Evolutionary conservation across 2,329 filamentous ascomycete species (phyloP).

Genomic region (Colletotrichum caudatum): DNA sequence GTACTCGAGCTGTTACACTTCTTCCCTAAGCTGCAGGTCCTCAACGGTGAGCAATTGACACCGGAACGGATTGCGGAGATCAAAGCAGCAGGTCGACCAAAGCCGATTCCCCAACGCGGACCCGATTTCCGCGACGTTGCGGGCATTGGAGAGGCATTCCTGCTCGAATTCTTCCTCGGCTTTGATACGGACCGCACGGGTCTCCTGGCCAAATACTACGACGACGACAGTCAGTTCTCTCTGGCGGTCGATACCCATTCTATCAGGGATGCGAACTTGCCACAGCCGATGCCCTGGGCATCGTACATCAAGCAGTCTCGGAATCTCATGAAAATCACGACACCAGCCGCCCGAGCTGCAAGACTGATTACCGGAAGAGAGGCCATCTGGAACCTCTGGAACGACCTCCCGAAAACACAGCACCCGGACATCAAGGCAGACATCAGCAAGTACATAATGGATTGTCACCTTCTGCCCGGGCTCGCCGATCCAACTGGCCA

Average conservation of each 20-base stretch:
- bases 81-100: conserved; percentile 62
- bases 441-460: conserved; percentile 81
- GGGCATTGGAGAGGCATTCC: conserved; percentile 79
- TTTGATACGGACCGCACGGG: conserved; percentile 79
- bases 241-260: conserved; percentile 75
- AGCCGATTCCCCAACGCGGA: conserved; percentile 71
- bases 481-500: conserved; percentile 77
- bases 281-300: conserved; percentile 71
- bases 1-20: conserved; percentile 78
- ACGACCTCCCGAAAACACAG: conserved; percentile 75
- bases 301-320: conserved; percentile 82
- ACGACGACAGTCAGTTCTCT: conserved; percentile 80
- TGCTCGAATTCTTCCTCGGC: conserved; percentile 77
- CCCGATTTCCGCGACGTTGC: conserved; percentile 81
- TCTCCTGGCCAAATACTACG: conserved; percentile 78
- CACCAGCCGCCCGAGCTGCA: conserved; percentile 69
- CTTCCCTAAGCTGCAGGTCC: conserved; percentile 83
- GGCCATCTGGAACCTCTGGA: conserved; percentile 77
- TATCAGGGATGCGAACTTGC: conserved; percentile 61
- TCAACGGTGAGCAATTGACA: conserved; percentile 82
- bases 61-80: conserved; percentile 74
- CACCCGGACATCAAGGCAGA: conserved; percentile 79
- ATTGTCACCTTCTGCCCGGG: conserved; percentile 80
- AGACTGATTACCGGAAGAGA: conserved; percentile 74
- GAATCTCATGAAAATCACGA: conserved; percentile 78